Evolutionary conservation across 202 grass and related monocot species (phyloP), one percentile per base, ranked within the genome.

Genomic region (Panicum virgatum): DNA sequence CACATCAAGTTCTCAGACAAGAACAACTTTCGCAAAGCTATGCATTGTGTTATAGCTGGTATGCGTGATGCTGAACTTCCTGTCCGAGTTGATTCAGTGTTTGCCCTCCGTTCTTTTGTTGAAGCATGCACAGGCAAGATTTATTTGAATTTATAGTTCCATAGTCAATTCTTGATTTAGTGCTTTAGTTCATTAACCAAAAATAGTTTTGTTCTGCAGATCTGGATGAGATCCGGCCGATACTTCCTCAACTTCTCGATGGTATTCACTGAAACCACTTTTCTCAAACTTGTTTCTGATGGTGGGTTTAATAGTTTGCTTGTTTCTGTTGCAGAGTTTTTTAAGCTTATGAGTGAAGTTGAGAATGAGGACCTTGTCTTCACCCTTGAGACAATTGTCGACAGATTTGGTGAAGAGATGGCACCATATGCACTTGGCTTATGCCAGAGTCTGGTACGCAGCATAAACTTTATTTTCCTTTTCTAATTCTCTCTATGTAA

Each of bases 331-430:
- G 68, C 67, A 97, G 94, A 97, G 22, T 97, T 97, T 79, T 93
- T 97, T 85, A 94, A 97, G 78, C 84, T 94, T 52, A 97, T 97
- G 94, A 89, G 90, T 38, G 91, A 97, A 73, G 87, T 97, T 83
- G 94, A 97, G 79, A 97, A 97, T 60, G 94, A 97, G 72, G 94
- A 97, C 50, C 91, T 97, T 83, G 94, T 91, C 15, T 93, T 93
- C 71, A 93, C 94, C 29, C 86, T 97, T 38, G 94, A 97, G 69
- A 97, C 94, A 9, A 93, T 97, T 72, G 94, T 97, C 44, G 91
- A 91, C 72, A 97, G 93, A 88, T 97, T 97, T 88, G 94, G 94
- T 19, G 94, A 97, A 91, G 94, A 97, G 71, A 97, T 97, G 94
- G 94, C 94, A 57, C 91, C 94, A 40, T 97, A 93, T 82, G 94